phyloP scores from a whole-genome alignment of 2,329 filamentous ascomycete genomes.

The Fusarium pilosicola region DNA sequence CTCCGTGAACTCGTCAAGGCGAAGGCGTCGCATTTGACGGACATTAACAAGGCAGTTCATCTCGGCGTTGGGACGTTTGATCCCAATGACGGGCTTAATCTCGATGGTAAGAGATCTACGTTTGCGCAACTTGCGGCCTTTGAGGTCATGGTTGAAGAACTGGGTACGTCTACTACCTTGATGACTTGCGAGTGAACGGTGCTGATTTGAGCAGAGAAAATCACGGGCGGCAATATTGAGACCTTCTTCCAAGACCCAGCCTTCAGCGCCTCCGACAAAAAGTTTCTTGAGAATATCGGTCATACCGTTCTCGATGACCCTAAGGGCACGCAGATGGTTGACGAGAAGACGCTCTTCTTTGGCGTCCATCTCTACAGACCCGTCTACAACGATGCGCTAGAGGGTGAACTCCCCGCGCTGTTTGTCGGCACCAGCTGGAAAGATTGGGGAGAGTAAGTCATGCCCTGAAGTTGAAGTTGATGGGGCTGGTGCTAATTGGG shows the following conservation, averaged over 20 bases:
- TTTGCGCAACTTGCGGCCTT: slow-evolving; percentile 66
- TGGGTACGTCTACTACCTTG: slow-evolving; percentile 49
- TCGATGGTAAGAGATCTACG: slow-evolving; percentile 57
- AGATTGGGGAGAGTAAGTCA: slow-evolving; percentile 61
- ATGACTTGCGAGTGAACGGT: not conserved
- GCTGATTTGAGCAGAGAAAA: slow-evolving; percentile 32
- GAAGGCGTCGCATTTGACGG: slow-evolving; percentile 24
- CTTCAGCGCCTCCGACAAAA: slow-evolving; percentile 59
- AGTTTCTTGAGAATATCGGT: slow-evolving; percentile 66
- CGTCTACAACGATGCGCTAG: slow-evolving; percentile 63
- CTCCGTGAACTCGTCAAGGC: slow-evolving; percentile 50
- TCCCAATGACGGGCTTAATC: slow-evolving; percentile 55
- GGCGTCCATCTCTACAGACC: slow-evolving; percentile 69
- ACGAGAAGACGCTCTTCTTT: slow-evolving; percentile 63
- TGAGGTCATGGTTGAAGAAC: slow-evolving; percentile 55
- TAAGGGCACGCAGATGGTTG: slow-evolving; percentile 60
- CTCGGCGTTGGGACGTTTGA: slow-evolving; percentile 67
- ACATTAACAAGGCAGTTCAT: slow-evolving; percentile 56
- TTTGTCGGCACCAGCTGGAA: slow-evolving; percentile 67
- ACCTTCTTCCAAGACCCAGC: slow-evolving; percentile 66
- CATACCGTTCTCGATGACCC: slow-evolving; percentile 64
- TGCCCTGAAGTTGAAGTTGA: too few species aligned
- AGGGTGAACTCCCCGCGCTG: slow-evolving; percentile 57
- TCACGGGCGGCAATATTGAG: slow-evolving; percentile 46
- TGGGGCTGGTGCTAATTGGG: not conserved